phyloP scores from a whole-genome alignment of 148 eudicot species.

The Drosera capensis region DNA sequence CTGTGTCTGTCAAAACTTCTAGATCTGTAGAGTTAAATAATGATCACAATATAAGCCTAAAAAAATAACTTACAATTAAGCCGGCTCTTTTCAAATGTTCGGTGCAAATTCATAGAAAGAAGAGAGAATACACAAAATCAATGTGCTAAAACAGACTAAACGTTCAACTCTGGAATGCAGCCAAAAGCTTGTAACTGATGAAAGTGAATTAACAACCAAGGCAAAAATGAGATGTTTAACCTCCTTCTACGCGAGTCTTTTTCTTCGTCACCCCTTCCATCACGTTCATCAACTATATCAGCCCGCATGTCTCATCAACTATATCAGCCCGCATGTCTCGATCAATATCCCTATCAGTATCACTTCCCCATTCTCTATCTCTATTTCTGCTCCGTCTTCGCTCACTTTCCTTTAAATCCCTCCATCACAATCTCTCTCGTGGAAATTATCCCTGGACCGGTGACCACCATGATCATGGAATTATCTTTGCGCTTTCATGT shows the following conservation, averaged over 20 bases:
- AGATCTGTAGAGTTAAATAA: conserved; percentile 21
- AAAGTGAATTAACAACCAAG: background rate
- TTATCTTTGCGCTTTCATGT: conserved; percentile 20
- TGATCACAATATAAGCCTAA: background rate
- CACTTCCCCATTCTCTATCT: conserved; percentile 30
- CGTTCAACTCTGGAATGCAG: background rate
- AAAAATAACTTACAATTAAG: background rate
- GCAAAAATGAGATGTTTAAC: conserved; percentile 19
- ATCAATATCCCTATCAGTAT: conserved; percentile 14
- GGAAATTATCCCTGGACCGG: conserved; percentile 20
- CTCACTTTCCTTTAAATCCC: conserved; percentile 15
- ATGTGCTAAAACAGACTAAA: background rate
- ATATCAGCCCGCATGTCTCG: conserved; percentile 28
- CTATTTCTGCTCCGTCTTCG: conserved; percentile 25
- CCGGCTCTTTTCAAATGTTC: too few relatives aligned
- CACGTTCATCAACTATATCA: too few relatives aligned
- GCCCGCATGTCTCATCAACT: conserved; percentile 23
- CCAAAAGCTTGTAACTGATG: background rate
- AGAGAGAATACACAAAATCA: too few relatives aligned
- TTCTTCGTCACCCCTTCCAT: conserved; percentile 25
- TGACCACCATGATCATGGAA: conserved; percentile 18
- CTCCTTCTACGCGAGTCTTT: conserved; percentile 29
- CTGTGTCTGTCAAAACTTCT: conserved; percentile 26
- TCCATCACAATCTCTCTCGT: conserved; percentile 23
- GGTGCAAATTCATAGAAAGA: too few relatives aligned